A percentile compares a stretch with the other conserved stretches of the same genome.
Conservation (phyloP, 306 rosid species). For the Fragaria nilgerrensis region DNA sequence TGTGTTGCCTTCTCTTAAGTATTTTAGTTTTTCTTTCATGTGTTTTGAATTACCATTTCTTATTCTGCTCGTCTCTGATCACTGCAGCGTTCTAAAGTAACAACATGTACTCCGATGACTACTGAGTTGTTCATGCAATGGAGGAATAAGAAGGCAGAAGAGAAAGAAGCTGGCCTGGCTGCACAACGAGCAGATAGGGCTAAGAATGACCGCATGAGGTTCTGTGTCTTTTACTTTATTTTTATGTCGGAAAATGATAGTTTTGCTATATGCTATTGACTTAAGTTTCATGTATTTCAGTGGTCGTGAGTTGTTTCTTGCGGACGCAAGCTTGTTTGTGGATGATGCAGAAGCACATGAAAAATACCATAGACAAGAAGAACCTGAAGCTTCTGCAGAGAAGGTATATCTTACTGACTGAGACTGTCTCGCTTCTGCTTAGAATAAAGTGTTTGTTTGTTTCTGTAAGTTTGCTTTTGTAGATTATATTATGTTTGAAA, state of each 20-base stretch:
- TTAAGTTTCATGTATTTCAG: constrained; percentile 25
- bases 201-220: constrained; percentile 97
- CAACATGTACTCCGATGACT: constrained; percentile 78
- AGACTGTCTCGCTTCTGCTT: neutral
- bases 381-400: constrained; percentile 43
- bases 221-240: neutral
- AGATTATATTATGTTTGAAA: neutral
- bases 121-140: constrained; percentile 78
- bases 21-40: neutral
- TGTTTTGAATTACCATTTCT: constrained; percentile 1
- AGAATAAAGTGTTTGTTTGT: neutral
- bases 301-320: constrained; percentile 78
- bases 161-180: constrained; percentile 87
- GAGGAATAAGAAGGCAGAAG: constrained; percentile 83
- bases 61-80: constrained; percentile 10
- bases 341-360: constrained; percentile 97
- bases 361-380: constrained; percentile 66
- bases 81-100: constrained; percentile 69
- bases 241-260: neutral
- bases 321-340: constrained; percentile 91
- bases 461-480: neutral
- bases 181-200: constrained; percentile 93
- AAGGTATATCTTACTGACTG: constrained; percentile 39
- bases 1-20: neutral
- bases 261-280: neutral